Evolutionary conservation across 2,329 filamentous ascomycete species (phyloP), one percentile per base, ranked within the genome.

Genomic region (Beauveria scarabaeidicola): DNA sequence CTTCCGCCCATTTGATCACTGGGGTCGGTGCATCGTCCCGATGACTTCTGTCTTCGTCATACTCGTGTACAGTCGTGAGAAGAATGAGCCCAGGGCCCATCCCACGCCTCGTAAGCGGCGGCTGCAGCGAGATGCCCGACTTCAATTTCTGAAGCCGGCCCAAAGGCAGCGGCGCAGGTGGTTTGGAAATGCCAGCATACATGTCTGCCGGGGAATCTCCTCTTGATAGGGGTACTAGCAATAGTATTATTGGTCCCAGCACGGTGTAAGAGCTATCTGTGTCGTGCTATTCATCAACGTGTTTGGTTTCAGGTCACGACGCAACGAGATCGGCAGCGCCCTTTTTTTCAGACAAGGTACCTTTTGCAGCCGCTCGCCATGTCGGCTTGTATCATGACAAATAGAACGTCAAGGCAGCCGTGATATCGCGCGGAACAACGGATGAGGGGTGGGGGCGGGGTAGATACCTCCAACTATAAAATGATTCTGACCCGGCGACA

Each of bases 1-100:
- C 71, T 52, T 73, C 70, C 8, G 72, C 72, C 71, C 71, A 74
- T 66, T 74, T 73, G 48, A 68, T 66, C 43, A 68, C 51, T 5
- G 71, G 70, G 3, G 52, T 47, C 38, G 44, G 55, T 32, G 50
- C 57, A 27, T 51, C 63, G 53, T 46, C 58, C 9, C 21, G 43
- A 23, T 65, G 55, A 27, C 60, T 46, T 15, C 46, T 38, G 1
- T 21, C 25, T 15, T 40, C 23, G 23, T 50, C 21, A 11, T 40
- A 38, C 21, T 54, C 50, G 23, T 46, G 9, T 54, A 32, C 29
- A 44, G 44, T 50, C 19, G 63, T 63, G 23, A 67, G 58, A 21
- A 74, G 17, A 6, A 74, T 48, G 15, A 74, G 65, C 23, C 70
- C 72, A 0, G 72, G 72, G 2, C 72, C 72, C 15, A 61, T 57